Evolutionary conservation across 352 stramenopile genomes (phyloP).

Genomic region (Hyaloperonospora arabidopsidis): DNA sequence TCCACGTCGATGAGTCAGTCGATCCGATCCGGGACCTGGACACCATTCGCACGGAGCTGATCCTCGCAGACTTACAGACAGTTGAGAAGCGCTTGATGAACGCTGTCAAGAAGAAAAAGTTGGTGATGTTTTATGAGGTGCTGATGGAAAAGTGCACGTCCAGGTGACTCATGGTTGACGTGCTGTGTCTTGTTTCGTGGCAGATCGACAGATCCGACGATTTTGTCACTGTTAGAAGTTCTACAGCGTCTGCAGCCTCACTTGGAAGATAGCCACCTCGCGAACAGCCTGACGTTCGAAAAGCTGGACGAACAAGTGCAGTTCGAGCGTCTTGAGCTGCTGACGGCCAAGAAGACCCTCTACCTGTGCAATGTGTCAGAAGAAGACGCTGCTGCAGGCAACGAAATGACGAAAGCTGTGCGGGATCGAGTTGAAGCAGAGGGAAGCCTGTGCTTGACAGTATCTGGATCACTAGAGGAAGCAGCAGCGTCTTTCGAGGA

Average conservation of each 20-base stretch:
- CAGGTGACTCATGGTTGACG: neutral
- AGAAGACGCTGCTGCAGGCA: slow-evolving; percentile 88
- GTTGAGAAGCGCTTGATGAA: slow-evolving; percentile 62
- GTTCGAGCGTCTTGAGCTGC: slow-evolving; percentile 72
- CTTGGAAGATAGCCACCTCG: slow-evolving; percentile 81
- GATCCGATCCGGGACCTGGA: slow-evolving; percentile 96
- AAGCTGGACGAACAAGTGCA: slow-evolving; percentile 82
- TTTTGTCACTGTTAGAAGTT: slow-evolving; percentile 45
- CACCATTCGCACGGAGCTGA: slow-evolving; percentile 96
- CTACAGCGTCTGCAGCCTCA: slow-evolving; percentile 53
- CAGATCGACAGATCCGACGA: slow-evolving; percentile 50
- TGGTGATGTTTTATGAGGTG: slow-evolving; percentile 4
- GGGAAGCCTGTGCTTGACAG: slow-evolving; percentile 57
- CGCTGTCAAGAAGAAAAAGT: slow-evolving; percentile 78
- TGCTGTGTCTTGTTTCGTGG: slow-evolving; percentile 1
- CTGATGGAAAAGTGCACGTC: neutral
- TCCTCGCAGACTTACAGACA: slow-evolving; percentile 84
- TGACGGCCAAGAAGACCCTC: slow-evolving; percentile 92
- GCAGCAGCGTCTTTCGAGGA: slow-evolving; percentile 76
- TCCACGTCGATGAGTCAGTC: slow-evolving; percentile 94
- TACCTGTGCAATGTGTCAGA: slow-evolving; percentile 97
- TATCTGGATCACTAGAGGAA: slow-evolving; percentile 76
- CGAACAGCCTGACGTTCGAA: slow-evolving; percentile 46
- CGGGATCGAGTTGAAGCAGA: slow-evolving; percentile 57
- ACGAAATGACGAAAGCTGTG: slow-evolving; percentile 87